Evolutionary conservation across 208 protist species (phyloP).

Genomic region (Leishmania mexicana): DNA sequence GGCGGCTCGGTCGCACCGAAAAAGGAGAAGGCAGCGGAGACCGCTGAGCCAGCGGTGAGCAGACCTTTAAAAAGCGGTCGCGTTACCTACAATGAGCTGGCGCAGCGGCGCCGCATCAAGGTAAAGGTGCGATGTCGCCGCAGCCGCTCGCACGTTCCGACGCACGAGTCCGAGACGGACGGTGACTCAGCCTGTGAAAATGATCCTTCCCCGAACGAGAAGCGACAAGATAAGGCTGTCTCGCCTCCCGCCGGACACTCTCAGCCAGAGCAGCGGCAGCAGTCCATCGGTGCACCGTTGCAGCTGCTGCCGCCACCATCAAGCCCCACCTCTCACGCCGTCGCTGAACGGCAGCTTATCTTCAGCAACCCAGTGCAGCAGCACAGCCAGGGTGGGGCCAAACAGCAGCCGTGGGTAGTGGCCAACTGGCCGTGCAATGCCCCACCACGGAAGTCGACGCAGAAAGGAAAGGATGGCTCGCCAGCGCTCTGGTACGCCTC

Average conservation of each 20-base stretch:
- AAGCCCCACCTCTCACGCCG: slow-evolving; percentile 16
- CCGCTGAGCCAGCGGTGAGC: background rate
- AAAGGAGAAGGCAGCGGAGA: background rate
- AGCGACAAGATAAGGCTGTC: background rate
- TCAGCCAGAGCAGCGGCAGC: slow-evolving; percentile 1
- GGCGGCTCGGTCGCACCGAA: background rate
- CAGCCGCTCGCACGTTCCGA: slow-evolving; percentile 5
- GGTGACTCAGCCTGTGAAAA: background rate
- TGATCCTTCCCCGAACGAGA: background rate
- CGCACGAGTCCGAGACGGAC: background rate
- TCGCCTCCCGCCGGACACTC: background rate
- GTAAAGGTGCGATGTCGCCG: slow-evolving; percentile 28
- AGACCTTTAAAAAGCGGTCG: background rate
- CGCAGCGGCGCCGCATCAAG: slow-evolving; percentile 18
- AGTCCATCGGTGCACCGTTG: background rate
- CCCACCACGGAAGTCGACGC: background rate
- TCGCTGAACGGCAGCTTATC: slow-evolving; percentile 11
- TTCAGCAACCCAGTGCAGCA: slow-evolving; percentile 15
- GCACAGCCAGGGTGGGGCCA: slow-evolving; percentile 2
- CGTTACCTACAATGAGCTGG: slow-evolving; percentile 15
- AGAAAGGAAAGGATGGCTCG: slow-evolving; percentile 16
- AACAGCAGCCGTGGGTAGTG: slow-evolving; percentile 25
- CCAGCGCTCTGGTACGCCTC: slow-evolving; percentile 29
- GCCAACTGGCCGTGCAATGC: slow-evolving; percentile 19
- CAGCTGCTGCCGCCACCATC: slow-evolving; percentile 26